A percentile compares a stretch with the other conserved stretches of the same genome.
Evolutionary conservation across 371 early-diverging fungal species (phyloP).

Genomic region (Choanephora cucurbitarum): DNA sequence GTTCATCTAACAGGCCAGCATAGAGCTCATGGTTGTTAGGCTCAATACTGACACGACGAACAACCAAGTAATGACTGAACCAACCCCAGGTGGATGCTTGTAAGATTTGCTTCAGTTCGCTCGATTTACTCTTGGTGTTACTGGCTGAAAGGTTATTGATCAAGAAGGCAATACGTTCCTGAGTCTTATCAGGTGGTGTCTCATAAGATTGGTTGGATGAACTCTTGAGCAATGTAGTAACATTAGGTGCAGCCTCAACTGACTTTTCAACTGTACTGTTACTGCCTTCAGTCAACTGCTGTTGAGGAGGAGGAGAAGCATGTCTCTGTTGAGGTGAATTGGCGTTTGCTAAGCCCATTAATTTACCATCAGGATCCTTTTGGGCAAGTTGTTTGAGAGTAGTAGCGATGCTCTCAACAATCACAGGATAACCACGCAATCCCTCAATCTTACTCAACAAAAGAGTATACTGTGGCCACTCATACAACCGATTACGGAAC

Average conservation of each 20-base stretch:
- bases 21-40: slow-evolving; percentile 93
- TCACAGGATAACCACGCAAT: slow-evolving; percentile 51
- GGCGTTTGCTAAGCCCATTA: slow-evolving; percentile 4
- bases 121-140: slow-evolving; percentile 80
- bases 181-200: slow-evolving; percentile 69
- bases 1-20: slow-evolving; percentile 70
- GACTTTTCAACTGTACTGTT: slow-evolving; percentile 36
- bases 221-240: slow-evolving; percentile 23
- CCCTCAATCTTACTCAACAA: slow-evolving; percentile 80
- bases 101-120: slow-evolving; percentile 80
- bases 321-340: slow-evolving; percentile 11
- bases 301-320: too few species aligned
- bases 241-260: slow-evolving; percentile 18
- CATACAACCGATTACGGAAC: slow-evolving; percentile 78
- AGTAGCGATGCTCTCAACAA: slow-evolving; percentile 31
- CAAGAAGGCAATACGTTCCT: slow-evolving; percentile 93
- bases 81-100: slow-evolving; percentile 71
- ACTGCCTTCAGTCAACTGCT: slow-evolving; percentile 13
- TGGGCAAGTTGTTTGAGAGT: slow-evolving; percentile 34
- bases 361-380: slow-evolving; percentile 32
- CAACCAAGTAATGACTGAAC: slow-evolving; percentile 92
- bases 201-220: slow-evolving; percentile 32
- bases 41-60: slow-evolving; percentile 91
- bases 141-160: slow-evolving; percentile 90
- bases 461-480: slow-evolving; percentile 90